Evolutionary conservation across 2,329 filamentous ascomycete genomes (phyloP).

Genomic region (Alternaria panax): DNA sequence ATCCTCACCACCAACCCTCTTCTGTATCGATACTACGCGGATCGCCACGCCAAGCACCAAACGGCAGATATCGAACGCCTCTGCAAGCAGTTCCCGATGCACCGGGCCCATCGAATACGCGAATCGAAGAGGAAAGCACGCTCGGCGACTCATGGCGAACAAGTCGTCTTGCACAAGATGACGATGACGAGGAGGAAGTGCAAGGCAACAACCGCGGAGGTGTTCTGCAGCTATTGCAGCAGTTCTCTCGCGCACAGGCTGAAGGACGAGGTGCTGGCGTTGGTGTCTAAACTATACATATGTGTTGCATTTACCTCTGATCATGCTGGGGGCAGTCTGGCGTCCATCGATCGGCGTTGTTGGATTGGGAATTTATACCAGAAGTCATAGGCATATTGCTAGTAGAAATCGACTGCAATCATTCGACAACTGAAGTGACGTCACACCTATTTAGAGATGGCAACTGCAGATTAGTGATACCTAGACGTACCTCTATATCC

Average conservation of each 20-base stretch:
- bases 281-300: slow-evolving; percentile 31
- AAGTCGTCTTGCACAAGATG: slow-evolving; percentile 52
- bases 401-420: not conserved
- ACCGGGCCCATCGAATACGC: slow-evolving; percentile 16
- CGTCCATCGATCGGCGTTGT: slow-evolving; percentile 1
- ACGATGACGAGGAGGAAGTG: slow-evolving; percentile 58
- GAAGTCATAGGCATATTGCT: slow-evolving; percentile 1
- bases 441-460: not conserved
- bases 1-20: slow-evolving; percentile 76
- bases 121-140: slow-evolving; percentile 63
- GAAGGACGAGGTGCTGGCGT: slow-evolving; percentile 54
- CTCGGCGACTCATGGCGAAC: slow-evolving; percentile 66
- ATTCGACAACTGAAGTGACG: not conserved
- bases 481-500: not conserved
- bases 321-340: not conserved
- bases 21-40: slow-evolving; percentile 55
- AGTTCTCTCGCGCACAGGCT: slow-evolving; percentile 70
- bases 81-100: slow-evolving; percentile 33
- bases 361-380: slow-evolving; percentile 7
- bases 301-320: slow-evolving; percentile 11
- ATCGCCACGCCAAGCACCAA: slow-evolving; percentile 57
- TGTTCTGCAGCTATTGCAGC: slow-evolving; percentile 70
- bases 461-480: not conserved
- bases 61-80: slow-evolving; percentile 51
- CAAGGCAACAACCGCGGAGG: slow-evolving; percentile 58